A percentile compares a stretch with the other conserved stretches of the same genome.
Conservation (phyloP, 495 filamentous ascomycete genomes). For the Tuber indicum region DNA sequence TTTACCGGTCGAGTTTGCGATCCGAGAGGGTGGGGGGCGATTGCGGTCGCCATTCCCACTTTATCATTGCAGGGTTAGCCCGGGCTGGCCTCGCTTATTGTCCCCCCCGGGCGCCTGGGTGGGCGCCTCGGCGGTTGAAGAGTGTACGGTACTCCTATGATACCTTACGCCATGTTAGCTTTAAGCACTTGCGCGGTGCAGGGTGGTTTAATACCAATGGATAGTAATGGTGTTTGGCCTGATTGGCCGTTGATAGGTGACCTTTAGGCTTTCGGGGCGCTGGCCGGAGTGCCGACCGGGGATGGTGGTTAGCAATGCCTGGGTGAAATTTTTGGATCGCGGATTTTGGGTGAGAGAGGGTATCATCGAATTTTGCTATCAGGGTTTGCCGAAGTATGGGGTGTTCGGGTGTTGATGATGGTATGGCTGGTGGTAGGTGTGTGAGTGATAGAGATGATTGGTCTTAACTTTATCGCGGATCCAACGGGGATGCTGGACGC, state of each 20-base stretch:
- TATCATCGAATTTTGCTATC: neutral
- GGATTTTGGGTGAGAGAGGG: neutral
- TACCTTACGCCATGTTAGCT: no score
- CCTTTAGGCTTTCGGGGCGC: neutral
- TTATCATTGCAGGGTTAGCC: neutral
- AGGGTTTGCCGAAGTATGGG: neutral
- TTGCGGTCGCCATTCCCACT: neutral
- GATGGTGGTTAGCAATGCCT: neutral
- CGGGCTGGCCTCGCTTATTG: neutral
- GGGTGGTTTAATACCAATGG: no score
- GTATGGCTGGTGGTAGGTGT: neutral
- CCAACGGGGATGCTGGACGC: neutral
- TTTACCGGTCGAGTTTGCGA: neutral
- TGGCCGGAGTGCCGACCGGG: neutral
- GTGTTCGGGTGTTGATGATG: neutral
- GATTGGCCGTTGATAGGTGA: no score
- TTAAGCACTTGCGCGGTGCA: no score
- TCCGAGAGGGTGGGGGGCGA: neutral
- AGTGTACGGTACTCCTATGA: no score
- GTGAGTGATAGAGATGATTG: neutral
- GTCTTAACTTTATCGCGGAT: neutral
- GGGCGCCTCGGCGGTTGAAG: neutral
- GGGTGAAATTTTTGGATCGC: neutral
- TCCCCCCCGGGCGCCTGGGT: neutral
- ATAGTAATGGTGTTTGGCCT: no score